Conservation (phyloP, 2,329 filamentous ascomycete species). For the Hypoxylon sp. region DNA sequence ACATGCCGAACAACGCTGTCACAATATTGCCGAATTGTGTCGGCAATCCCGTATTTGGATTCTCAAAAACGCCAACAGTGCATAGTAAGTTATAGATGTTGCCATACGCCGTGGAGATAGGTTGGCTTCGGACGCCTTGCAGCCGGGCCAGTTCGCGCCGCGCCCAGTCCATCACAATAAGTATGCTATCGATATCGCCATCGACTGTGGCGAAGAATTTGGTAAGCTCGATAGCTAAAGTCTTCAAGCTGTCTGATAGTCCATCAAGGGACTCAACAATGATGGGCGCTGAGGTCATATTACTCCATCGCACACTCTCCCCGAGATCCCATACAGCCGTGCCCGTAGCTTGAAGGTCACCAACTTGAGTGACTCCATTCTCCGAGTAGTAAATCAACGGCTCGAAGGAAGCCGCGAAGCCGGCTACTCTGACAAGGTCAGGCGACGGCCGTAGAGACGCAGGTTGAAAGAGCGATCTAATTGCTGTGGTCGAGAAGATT, state of each 20-base stretch:
- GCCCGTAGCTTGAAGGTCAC: conserved; percentile 89
- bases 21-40: conserved; percentile 79
- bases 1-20: conserved; percentile 82
- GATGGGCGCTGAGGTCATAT: conserved; percentile 89
- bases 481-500: conserved; percentile 74
- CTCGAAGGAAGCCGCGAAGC: conserved; percentile 91
- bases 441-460: conserved; percentile 77
- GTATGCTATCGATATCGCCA: conserved; percentile 90
- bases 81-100: conserved; percentile 86
- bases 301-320: conserved; percentile 88
- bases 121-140: conserved; percentile 71
- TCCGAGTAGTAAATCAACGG: conserved; percentile 96
- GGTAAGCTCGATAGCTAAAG: conserved; percentile 86
- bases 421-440: conserved; percentile 91
- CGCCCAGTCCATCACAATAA: conserved; percentile 97
- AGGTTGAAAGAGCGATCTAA: conserved; percentile 78
- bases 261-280: conserved; percentile 90
- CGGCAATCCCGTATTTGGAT: conserved; percentile 66
- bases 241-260: conserved; percentile 87
- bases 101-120: conserved; percentile 80
- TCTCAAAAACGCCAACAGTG: conserved; percentile 72
- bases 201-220: conserved; percentile 95
- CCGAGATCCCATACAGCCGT: conserved; percentile 95
- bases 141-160: conserved; percentile 84
- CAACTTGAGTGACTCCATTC: conserved; percentile 86